A percentile compares a stretch with the other conserved stretches of the same genome.
These are phyloP conservation scores for Dipodascus albidus DNA, from an alignment of 805 yeast species.

Conservation along the genomic window DNA sequence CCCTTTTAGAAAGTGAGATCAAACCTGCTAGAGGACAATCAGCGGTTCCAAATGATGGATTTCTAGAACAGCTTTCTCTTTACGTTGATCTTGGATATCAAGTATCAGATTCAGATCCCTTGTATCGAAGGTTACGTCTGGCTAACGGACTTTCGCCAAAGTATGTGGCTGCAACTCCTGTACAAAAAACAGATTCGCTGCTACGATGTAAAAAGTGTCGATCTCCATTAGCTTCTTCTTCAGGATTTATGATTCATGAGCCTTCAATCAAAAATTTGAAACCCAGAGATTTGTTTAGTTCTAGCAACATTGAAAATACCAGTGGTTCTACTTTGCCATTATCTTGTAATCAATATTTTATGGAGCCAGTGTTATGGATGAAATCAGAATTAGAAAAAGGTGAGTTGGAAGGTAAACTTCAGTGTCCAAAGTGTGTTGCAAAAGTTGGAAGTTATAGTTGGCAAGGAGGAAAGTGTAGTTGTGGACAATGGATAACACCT, in stretches of 20 bases:
- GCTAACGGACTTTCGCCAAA: conserved; percentile 21
- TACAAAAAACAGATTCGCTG: conserved; percentile 8
- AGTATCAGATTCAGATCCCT: conserved; percentile 20
- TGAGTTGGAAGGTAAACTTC: conserved; percentile 75
- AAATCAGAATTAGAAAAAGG: conserved; percentile 59
- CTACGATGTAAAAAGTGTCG: conserved; percentile 80
- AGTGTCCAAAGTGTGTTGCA: conserved; percentile 72
- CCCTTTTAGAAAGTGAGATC: conserved; percentile 66
- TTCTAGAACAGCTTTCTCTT: conserved; percentile 57
- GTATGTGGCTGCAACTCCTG: conserved; percentile 1
- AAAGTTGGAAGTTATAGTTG: conserved; percentile 90
- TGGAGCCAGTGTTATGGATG: conserved; percentile 94
- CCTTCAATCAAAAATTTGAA: conserved; percentile 35
- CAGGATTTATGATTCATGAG: conserved; percentile 51
- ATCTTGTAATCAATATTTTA: conserved; percentile 70
- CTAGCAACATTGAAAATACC: conserved; percentile 14
- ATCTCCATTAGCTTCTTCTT: conserved; percentile 49
- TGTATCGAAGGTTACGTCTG: conserved; percentile 30
- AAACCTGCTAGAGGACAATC: conserved; percentile 38
- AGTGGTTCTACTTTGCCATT: conserved; percentile 15
- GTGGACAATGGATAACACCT: conserved; percentile 94
- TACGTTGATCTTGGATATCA: conserved; percentile 37
- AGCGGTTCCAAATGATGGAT: conserved; percentile 64
- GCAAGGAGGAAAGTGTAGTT: conserved; percentile 90
- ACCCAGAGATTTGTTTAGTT: conserved; percentile 4